Evolutionary conservation across 1,284 basidiomycete species (phyloP), one percentile per base, ranked within the genome.

Genomic region (Bondarzewia mesenterica): DNA sequence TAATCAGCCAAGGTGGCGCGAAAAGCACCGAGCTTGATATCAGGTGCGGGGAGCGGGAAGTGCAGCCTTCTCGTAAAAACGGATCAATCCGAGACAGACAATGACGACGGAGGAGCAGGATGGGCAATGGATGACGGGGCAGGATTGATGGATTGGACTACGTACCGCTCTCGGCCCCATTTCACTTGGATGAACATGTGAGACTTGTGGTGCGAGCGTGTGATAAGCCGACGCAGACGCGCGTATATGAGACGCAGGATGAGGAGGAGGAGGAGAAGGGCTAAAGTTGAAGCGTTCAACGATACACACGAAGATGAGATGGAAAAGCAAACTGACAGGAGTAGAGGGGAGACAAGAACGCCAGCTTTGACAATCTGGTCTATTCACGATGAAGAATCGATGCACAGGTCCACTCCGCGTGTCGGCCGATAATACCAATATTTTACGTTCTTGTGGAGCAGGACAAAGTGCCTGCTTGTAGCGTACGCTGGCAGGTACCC

Each of bases 111-210:
- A 48, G 15, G 18, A 39, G 48, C 43, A 27, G 52, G 51, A 26
- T 43, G 6, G 44, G 25, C 48, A 44, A 47, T 47, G 50, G 50
- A 56, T 42, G 49, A 48, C 39, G 50, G 16, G 43, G 29, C 6
- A n/a, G 29, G 5, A 7, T 32, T 32, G 29, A 40, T 16, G 38
- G 21, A 40, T 40, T 10, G 38, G 3, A 22, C 10, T 7, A 61
- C 64, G 52, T 50, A 72, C 70, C 72, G 71, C 61, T 84, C 79
- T 52, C 71, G 72, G 39, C 72, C 77, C 80, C 81, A 85, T 64
- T 82, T 82, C 54, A 85, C 73, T 50, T 44, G 55, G 29, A 56
- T 39, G 4, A 48, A 72, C 71, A 56, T 83, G 48, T 54, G 40
- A 41, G 6, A n/a, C 50, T 52, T 6, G 42, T 5, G 15, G 20